A percentile compares a stretch with the other conserved stretches of the same genome.
Evolutionary conservation across 257 asterid species (phyloP).

Genomic region (Salvia miltiorrhiza): DNA sequence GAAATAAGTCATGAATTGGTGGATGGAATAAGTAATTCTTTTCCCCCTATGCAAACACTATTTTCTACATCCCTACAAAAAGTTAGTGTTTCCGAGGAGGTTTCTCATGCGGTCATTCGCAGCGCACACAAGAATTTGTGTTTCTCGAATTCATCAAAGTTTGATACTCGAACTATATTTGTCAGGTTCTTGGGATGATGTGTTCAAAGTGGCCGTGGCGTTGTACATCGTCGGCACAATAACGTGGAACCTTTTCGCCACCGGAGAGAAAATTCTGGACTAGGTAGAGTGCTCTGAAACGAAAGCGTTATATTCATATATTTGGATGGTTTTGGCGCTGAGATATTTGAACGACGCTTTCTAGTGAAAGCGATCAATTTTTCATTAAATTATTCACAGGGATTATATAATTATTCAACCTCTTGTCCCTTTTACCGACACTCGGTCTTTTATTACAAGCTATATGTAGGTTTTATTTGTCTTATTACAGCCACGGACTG

Average conservation of each 20-base stretch:
- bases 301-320: neutral
- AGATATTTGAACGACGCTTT: neutral
- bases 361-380: neutral
- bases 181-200: constrained; percentile 97
- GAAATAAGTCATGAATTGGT: no score
- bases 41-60: neutral
- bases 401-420: neutral
- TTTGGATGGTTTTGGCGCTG: neutral
- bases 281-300: constrained; percentile 18
- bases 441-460: neutral
- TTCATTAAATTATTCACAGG: neutral
- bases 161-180: constrained; percentile 17
- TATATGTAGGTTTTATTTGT: neutral
- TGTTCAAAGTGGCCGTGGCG: constrained; percentile 75
- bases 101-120: no score
- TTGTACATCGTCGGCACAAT: constrained; percentile 81
- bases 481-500: neutral
- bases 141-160: neutral
- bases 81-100: no score
- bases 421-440: neutral
- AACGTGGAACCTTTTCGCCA: constrained; percentile 81
- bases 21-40: no score
- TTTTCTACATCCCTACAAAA: neutral
- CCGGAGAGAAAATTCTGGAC: constrained; percentile 83
- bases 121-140: no score